Percentiles rank a stretch among this genome's conserved stretches.
These are phyloP conservation scores for Termitomyces sp. DNA, from an alignment of 768 basidiomycete species.

Conservation along the genomic window DNA sequence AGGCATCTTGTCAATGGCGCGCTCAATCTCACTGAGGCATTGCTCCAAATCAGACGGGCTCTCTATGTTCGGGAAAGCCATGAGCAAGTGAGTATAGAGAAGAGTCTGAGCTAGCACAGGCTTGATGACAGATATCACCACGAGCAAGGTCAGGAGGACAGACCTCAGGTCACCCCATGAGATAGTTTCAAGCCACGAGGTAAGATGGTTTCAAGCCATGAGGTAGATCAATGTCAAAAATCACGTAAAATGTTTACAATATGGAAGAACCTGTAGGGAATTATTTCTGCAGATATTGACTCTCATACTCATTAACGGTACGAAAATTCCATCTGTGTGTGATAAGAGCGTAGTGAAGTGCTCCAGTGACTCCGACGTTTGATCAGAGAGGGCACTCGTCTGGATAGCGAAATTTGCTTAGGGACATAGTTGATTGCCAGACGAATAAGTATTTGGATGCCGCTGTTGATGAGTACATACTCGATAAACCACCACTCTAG, in stretches of 20 bases:
- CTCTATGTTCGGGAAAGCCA: neutral
- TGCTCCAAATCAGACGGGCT: neutral
- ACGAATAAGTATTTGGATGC: neutral
- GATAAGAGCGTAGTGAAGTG: neutral
- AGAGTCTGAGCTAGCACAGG: neutral
- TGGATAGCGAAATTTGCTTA: neutral
- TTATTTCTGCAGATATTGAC: neutral
- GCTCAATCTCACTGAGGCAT: neutral
- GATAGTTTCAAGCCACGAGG: neutral
- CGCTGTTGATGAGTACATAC: neutral
- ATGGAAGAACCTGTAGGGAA: no score
- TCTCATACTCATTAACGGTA: neutral
- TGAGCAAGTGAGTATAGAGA: neutral
- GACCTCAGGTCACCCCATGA: neutral
- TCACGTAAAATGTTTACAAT: neutral
- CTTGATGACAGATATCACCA: neutral
- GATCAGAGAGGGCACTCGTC: neutral
- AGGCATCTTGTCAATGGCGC: slow-evolving; percentile 1
- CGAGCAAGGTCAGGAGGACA: neutral
- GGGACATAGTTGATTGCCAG: neutral
- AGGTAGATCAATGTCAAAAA: neutral
- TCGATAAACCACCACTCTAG: neutral
- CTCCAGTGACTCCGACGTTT: neutral
- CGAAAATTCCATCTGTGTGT: neutral
- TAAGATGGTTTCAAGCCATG: neutral